Base-by-base conservation (phyloP, 352 stramenopile genomes). In the Pythium scleroteichum region DNA sequence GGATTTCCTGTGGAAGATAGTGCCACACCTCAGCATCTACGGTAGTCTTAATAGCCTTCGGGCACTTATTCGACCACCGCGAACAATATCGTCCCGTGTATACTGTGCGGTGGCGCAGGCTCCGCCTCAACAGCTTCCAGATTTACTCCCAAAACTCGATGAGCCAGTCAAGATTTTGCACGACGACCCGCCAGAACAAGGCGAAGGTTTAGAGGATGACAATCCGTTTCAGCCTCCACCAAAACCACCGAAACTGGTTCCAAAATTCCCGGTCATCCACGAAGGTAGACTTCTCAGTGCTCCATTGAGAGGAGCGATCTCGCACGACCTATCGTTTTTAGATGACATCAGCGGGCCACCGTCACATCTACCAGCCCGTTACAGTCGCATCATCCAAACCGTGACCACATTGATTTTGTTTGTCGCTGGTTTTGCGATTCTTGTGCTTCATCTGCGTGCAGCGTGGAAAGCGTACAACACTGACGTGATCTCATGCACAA, bases 11-110 rank as follows among this genome's bases (percentile, higher is more conserved):
- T 71, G 53, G 32, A 79, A 71, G 16, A 42, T 64, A 2, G 60
- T 79, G 16, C 75, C 72, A 2, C 75, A 83, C 24, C 1, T 74
- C 0, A 79, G 72, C 57, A 70, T 72, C 13, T 75, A 75, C 46
- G 32, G 19, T 22, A 46, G 44, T 64, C 32, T 76, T 53, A 50
- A 73, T 23, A 59, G 67, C n/a, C 49, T 67, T 12, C 45, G 69
- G 13, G 63, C 60, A 2, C 53, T 67, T 12, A 49, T 78, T 41
- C 56, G 47, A 8, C 56, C 39, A 2, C 56, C 46, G 14, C 33
- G 29, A n/a, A 32, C 17, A 14, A 7, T 17, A 1, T 17, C n/a
- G 9, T 12, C 35, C 3, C 24, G 20, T 14, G 29, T 61, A 0
- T 53, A 61, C 53, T 53, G 41, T 17, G 42, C 20, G 17, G 2